Evolutionary conservation across 2,329 filamentous ascomycete species (phyloP).

Genomic region (Colletotrichum incanum): DNA sequence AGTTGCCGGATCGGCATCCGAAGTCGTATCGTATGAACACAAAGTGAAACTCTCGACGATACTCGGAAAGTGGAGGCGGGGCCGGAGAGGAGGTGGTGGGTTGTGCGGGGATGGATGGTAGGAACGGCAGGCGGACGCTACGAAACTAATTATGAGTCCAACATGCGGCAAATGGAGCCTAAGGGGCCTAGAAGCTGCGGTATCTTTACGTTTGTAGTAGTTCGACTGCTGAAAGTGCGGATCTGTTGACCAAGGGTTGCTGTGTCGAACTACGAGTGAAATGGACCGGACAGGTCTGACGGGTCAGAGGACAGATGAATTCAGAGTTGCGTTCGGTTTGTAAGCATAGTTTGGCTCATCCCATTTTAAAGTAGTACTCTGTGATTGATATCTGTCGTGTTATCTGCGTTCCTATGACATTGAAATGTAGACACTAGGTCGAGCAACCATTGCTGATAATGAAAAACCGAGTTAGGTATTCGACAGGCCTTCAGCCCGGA

Average conservation of each 20-base stretch:
- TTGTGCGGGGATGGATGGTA: constrained; percentile 22
- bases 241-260: neutral
- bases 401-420: neutral
- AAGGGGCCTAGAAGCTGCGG: neutral
- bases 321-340: no score
- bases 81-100: constrained; percentile 27
- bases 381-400: no score
- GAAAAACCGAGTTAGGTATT: neutral
- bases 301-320: neutral
- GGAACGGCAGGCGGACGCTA: constrained; percentile 19
- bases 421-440: neutral
- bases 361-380: no score
- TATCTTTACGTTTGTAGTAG: neutral
- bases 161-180: neutral
- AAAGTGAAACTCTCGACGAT: neutral
- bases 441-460: neutral
- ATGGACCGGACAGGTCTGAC: neutral
- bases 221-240: neutral
- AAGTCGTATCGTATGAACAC: neutral
- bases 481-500: neutral
- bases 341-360: neutral
- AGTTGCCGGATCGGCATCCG: constrained; percentile 35
- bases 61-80: constrained; percentile 41
- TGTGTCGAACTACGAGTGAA: neutral
- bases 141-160: neutral